Evolutionary conservation across 164 flowering plant genomes (phyloP), one percentile per base, ranked within the genome.

Genomic region (Macadamia tetraphylla): DNA sequence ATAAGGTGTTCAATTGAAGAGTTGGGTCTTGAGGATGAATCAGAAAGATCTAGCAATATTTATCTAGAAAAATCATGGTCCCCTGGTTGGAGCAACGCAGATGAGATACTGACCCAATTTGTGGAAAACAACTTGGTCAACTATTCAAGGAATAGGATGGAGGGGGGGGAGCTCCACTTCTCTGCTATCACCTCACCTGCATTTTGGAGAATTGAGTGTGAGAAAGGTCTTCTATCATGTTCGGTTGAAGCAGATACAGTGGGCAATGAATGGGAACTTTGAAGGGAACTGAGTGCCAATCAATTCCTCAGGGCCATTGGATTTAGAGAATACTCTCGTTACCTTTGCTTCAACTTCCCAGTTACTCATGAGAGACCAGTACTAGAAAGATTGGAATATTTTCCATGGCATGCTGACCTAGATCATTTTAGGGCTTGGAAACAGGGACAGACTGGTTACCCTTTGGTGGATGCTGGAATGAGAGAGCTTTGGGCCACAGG

Each of bases 401-500:
- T 89, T 74, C 98, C 95, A 51, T 93, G 97, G 97, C 65, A 76
- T 59, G 76, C 83, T 1, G 72, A 88, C 66, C 75, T 75, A 29
- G 76, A 56, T 13, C 65, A 67, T 65, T 93, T 93, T 69, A 93
- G 90, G 87, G 86, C 84, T 60, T 93, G 98, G 98, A 83, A 96
- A 73, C 98, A 88, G 65, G 98, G 98, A 42, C 82, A 86, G 65
- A 93, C 98, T 44, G 98, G 98, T 29, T 93, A 88, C 66, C 66
- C 98, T 42, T 75, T 93, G 63, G 98, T 93, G 46, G 98, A 93
- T 82, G 96, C 98, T 0, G 98, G 93, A 63, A 93, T 93, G 98
- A 82, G 98, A 70, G 98, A 93, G 78, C 88, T 93, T 29, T 93
- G 98, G 98, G 98, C 98, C 14, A 93, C 95, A 13, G 98, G 96